Evolutionary conservation across 2,329 filamentous ascomycete genomes (phyloP).

Genomic region (Phyllosticta citriasiana): DNA sequence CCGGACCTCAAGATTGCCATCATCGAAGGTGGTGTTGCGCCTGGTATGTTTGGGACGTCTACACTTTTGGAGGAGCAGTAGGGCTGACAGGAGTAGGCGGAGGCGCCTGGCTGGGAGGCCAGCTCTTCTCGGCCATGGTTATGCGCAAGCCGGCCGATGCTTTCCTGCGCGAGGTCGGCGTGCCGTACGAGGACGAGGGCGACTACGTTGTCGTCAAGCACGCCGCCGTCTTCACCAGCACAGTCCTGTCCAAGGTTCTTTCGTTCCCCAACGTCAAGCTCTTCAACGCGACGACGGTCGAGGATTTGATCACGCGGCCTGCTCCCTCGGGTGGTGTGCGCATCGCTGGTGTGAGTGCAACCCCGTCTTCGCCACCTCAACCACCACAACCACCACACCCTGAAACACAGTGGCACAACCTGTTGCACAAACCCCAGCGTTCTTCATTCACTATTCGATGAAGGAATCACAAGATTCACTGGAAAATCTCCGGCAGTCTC

Average conservation of each 20-base stretch:
- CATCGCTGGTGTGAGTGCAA: slow-evolving; percentile 55
- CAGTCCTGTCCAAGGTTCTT: slow-evolving; percentile 73
- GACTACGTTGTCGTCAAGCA: slow-evolving; percentile 90
- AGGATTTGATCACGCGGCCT: slow-evolving; percentile 81
- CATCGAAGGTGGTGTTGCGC: slow-evolving; percentile 77
- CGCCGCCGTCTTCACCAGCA: slow-evolving; percentile 84
- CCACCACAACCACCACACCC: too few relatives aligned
- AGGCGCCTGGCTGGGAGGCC: slow-evolving; percentile 85
- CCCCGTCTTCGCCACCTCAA: neutral
- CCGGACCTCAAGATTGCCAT: slow-evolving; percentile 89
- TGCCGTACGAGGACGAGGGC: slow-evolving; percentile 80
- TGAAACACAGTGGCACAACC: too few relatives aligned
- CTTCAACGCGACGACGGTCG: slow-evolving; percentile 88
- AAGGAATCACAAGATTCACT: too few relatives aligned
- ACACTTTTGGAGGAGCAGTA: neutral
- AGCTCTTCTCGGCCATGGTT: slow-evolving; percentile 91
- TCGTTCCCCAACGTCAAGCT: slow-evolving; percentile 86
- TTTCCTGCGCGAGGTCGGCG: slow-evolving; percentile 71
- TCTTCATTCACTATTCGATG: too few relatives aligned
- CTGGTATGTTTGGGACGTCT: slow-evolving; percentile 33
- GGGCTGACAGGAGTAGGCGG: slow-evolving; percentile 43
- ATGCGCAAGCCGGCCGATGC: slow-evolving; percentile 86
- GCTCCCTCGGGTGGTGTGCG: slow-evolving; percentile 44
- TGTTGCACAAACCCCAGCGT: too few relatives aligned
- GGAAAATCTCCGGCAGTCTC: too few relatives aligned